Evolutionary conservation across 2,329 filamentous ascomycete genomes (phyloP).

Genomic region (Ceratocystiopsis sp.): DNA sequence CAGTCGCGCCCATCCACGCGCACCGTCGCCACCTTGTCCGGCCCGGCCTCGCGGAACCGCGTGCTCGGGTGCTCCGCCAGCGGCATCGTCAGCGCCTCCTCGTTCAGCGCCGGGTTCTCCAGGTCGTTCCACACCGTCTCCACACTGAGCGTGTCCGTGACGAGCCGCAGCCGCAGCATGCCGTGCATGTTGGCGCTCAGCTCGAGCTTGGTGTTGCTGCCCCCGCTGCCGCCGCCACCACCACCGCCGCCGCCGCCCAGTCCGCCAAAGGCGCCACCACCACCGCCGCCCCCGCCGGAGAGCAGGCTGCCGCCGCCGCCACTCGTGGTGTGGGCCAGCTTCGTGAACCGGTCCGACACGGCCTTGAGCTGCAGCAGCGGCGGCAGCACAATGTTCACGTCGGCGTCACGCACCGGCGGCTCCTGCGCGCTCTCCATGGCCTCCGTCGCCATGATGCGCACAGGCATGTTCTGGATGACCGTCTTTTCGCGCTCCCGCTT

Average conservation of each 20-base stretch:
- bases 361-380: slow-evolving; percentile 77
- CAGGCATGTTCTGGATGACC: slow-evolving; percentile 91
- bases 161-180: slow-evolving; percentile 59
- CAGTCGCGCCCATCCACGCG: slow-evolving; percentile 87
- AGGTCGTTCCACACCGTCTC: slow-evolving; percentile 73
- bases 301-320: slow-evolving; percentile 9
- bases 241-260: background rate
- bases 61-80: slow-evolving; percentile 71
- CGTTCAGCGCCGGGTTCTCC: slow-evolving; percentile 75
- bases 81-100: slow-evolving; percentile 51
- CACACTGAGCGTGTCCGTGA: slow-evolving; percentile 71
- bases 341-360: slow-evolving; percentile 90
- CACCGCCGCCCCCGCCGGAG: background rate
- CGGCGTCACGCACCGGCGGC: slow-evolving; percentile 74
- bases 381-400: slow-evolving; percentile 85
- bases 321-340: slow-evolving; percentile 45
- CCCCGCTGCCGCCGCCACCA: slow-evolving; percentile 1
- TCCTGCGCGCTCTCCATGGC: slow-evolving; percentile 89
- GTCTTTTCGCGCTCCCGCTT: slow-evolving; percentile 69
- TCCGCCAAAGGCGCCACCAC: slow-evolving; percentile 1
- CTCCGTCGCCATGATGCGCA: slow-evolving; percentile 68
- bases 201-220: slow-evolving; percentile 49
- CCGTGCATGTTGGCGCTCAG: slow-evolving; percentile 92
- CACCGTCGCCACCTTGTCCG: slow-evolving; percentile 75
- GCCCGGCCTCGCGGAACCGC: slow-evolving; percentile 56